Conservation (phyloP, 2,329 filamentous ascomycete genomes). For the Coniochaeta hoffmannii region DNA sequence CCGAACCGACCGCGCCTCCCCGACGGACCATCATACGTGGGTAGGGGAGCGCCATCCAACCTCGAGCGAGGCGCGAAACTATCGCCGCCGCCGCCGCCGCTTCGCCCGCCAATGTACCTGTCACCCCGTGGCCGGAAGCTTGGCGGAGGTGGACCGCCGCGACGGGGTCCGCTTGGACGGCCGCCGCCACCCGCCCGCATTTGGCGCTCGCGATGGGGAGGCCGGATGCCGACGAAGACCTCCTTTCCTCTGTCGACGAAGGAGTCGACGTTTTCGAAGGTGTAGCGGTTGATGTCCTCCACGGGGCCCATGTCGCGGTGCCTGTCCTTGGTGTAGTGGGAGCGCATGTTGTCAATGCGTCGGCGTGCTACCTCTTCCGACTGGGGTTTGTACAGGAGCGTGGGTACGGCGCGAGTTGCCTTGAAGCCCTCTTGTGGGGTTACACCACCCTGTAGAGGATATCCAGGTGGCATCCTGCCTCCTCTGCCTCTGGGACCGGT, state of each 20-base stretch:
- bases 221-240: constrained; percentile 57
- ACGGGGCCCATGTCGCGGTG: constrained; percentile 35
- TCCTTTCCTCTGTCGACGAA: constrained; percentile 70
- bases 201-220: constrained; percentile 45
- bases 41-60: constrained; percentile 1
- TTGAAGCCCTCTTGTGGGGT: constrained; percentile 9
- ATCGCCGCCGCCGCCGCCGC: not conserved
- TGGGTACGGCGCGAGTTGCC: constrained; percentile 33
- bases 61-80: not conserved
- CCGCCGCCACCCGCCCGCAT: constrained; percentile 28
- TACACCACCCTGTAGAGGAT: constrained; percentile 8
- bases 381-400: constrained; percentile 48
- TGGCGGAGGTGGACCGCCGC: constrained; percentile 2
- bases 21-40: not conserved
- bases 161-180: not conserved
- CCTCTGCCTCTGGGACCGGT: constrained; percentile 17
- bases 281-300: constrained; percentile 61
- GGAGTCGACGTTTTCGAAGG: constrained; percentile 58
- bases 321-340: constrained; percentile 35
- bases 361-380: constrained; percentile 53
- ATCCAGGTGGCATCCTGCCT: constrained; percentile 13
- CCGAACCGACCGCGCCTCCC: not conserved
- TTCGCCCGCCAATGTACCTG: constrained; percentile 1
- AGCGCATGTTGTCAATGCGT: constrained; percentile 52
- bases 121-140: not conserved